These are phyloP conservation scores for Sporobolomyces roseus DNA, from an alignment of 768 basidiomycete genomes.

Conservation along the genomic window DNA sequence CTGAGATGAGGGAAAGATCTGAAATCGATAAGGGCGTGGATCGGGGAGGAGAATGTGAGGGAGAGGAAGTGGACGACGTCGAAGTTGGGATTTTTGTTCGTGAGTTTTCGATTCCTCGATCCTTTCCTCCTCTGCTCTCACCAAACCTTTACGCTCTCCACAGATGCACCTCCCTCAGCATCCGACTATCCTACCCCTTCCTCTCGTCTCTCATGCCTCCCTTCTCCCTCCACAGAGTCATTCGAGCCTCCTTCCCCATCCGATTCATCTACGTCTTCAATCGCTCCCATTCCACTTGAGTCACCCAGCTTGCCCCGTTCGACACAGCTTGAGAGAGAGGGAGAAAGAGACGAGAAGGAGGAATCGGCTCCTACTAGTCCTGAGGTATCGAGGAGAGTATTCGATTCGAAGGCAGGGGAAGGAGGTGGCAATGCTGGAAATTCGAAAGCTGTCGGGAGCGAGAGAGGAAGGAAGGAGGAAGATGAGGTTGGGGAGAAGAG, in stretches of 20 bases:
- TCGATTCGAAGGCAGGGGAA: background rate
- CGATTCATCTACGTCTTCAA: background rate
- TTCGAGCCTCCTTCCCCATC: conserved; percentile 2
- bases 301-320: background rate
- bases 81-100: background rate
- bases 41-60: conserved; percentile 5
- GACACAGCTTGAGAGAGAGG: background rate
- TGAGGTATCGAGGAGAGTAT: background rate
- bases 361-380: conserved; percentile 10
- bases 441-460: too few species aligned
- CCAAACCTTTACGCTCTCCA: background rate
- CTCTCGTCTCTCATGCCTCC: background rate
- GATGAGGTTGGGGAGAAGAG: background rate
- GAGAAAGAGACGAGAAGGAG: background rate
- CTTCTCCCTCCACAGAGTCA: background rate
- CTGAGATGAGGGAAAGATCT: background rate
- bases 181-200: conserved; percentile 3
- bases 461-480: background rate
- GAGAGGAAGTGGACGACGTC: background rate
- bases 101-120: background rate
- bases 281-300: background rate
- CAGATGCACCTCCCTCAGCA: background rate
- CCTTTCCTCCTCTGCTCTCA: background rate
- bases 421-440: too few species aligned
- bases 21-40: background rate